Evolutionary conservation across 73 alveolate genomes (phyloP), one percentile per base, ranked within the genome.

Genomic region (Paramecium sexaurelia): DNA sequence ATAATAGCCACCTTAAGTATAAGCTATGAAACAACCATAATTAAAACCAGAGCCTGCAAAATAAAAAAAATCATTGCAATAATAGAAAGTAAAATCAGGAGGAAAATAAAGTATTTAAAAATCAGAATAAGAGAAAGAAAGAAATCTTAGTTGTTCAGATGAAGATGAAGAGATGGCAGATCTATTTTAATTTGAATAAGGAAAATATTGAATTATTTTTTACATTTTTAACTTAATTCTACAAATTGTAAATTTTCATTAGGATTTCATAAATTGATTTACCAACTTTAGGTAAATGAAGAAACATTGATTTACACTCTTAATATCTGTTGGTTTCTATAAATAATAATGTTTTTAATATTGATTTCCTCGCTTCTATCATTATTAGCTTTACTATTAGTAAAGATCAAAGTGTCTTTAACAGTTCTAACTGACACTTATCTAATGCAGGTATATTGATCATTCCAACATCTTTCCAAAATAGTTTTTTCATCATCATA

Each of bases 241-340:
- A 15, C 24, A 3, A 3, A 3, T 15, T 13, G 11, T 51, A 5
- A 3, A 5, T 51, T 1, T 35, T 4, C 6, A 35, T 4, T 35
- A 6, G 6, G 2, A 35, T 69, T 29, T 78, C 90, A 78, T 22
- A 78, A 78, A 78, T 78, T 78, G 45, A 78, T 78, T 43, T 78
- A 78, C 90, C 90, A 78, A 29, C 55, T 29, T 22, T 43, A 29
- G 8, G 90, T 78, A 9, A 78, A 78, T 45, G 90, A 78, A 9
- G 90, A 78, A 10, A 78, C 90, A 39, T 78, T 78, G 3, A 78
- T 61, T 24, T 20, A 24, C 1, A 78, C 32, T 40, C 26, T 78
- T 15, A 36, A 22, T 29, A 78, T 78, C 41, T 26, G 13, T 9
- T 43, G 26, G 10, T 40, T 40, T 2, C 27, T 29, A 78, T 78